phyloP scores from a whole-genome alignment of 2,329 filamentous ascomycete species.

The Talaromyces funiculosus region DNA sequence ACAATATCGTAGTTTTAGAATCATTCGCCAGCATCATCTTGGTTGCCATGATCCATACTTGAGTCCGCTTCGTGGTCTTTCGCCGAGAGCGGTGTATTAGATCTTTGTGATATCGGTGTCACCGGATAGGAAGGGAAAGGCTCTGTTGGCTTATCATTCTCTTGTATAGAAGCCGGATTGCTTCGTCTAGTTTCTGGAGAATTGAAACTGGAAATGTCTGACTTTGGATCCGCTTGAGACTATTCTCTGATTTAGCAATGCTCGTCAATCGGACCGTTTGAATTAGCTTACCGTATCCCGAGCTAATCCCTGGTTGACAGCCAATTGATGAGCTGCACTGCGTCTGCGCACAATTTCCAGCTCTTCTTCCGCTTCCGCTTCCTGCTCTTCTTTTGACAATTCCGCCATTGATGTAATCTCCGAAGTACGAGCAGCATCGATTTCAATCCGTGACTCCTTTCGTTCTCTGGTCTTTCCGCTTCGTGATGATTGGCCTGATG shows the following conservation, averaged over 20 bases:
- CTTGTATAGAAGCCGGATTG: slow-evolving; percentile 14
- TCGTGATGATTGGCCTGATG: slow-evolving; percentile 39
- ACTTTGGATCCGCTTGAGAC: background rate
- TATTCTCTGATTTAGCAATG: background rate
- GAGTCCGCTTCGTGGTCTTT: background rate
- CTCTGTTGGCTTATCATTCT: slow-evolving; percentile 21
- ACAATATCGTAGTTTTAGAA: too few relatives aligned
- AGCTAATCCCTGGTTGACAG: slow-evolving; percentile 49
- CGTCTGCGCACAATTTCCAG: slow-evolving; percentile 49
- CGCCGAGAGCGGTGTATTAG: background rate
- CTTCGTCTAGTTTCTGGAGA: slow-evolving; percentile 5
- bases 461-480: slow-evolving; percentile 35
- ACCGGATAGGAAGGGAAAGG: slow-evolving; percentile 32
- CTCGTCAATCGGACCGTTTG: background rate
- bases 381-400: slow-evolving; percentile 54
- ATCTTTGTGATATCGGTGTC: slow-evolving; percentile 15
- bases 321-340: slow-evolving; percentile 51
- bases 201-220: slow-evolving; percentile 3
- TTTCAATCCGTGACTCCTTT: slow-evolving; percentile 25
- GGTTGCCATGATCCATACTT: background rate
- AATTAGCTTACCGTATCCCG: slow-evolving; percentile 25
- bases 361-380: slow-evolving; percentile 51
- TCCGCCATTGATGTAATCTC: slow-evolving; percentile 48
- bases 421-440: slow-evolving; percentile 25
- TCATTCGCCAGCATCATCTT: background rate